phyloP scores from a whole-genome alignment of 129 eudicot species.

The Tanacetum coccineum region DNA sequence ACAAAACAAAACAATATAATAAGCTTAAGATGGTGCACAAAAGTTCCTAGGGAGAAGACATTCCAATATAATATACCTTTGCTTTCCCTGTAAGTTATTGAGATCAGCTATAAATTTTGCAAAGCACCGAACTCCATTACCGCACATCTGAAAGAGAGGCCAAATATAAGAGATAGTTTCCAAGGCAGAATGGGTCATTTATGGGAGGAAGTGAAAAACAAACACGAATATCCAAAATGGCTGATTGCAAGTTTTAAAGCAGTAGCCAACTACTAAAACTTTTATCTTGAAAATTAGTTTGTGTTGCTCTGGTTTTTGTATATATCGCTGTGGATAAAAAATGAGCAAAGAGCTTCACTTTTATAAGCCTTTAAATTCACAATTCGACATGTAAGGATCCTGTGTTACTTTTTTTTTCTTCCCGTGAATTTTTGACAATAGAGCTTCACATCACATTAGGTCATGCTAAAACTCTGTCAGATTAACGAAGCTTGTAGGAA shows the following conservation, averaged over 20 bases:
- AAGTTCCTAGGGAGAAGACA: neutral
- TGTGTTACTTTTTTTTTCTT: neutral
- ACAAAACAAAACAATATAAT: neutral
- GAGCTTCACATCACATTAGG: no score
- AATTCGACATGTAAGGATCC: neutral
- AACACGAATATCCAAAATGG: neutral
- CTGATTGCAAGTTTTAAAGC: neutral
- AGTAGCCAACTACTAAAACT: neutral
- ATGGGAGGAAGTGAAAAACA: neutral
- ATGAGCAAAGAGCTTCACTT: no score
- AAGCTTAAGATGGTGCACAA: slow-evolving; percentile 12
- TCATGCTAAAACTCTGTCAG: no score
- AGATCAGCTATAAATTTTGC: slow-evolving; percentile 88
- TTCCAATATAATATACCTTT: slow-evolving; percentile 42
- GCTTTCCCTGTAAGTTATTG: slow-evolving; percentile 60
- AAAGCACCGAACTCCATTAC: slow-evolving; percentile 97
- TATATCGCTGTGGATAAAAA: neutral
- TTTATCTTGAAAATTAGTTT: neutral
- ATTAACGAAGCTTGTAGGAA: no score
- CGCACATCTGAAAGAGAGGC: slow-evolving; percentile 68
- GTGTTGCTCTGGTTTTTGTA: neutral
- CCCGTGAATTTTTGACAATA: neutral
- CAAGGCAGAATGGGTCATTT: neutral
- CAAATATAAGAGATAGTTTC: neutral
- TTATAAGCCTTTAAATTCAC: neutral